Conservation (phyloP, 257 asterid genomes). For the Avicennia marina region DNA sequence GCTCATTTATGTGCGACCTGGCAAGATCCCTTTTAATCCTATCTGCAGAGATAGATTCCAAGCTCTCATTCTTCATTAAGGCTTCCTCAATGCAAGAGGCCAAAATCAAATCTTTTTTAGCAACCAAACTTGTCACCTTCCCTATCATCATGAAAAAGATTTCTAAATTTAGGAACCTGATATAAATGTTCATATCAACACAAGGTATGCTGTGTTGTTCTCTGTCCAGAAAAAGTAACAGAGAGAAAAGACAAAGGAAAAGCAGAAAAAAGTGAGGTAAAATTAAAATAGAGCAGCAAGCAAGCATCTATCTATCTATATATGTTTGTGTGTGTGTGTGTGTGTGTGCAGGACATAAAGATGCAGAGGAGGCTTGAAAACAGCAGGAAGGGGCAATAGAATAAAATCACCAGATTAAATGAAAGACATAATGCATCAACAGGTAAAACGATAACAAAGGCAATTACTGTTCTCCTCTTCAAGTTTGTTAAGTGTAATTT, state of each 20-base stretch:
- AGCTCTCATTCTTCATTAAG: constrained; percentile 76
- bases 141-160: constrained; percentile 36
- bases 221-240: too few species aligned
- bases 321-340: too few species aligned
- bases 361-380: too few species aligned
- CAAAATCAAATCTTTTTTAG: constrained; percentile 55
- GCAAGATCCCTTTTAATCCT: constrained; percentile 73
- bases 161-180: constrained; percentile 6
- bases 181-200: not conserved
- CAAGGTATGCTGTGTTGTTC: too few species aligned
- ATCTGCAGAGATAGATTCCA: constrained; percentile 82
- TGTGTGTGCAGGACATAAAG: too few species aligned
- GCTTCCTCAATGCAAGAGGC: constrained; percentile 86
- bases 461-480: not conserved
- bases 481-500: not conserved
- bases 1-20: constrained; percentile 59
- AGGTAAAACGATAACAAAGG: not conserved
- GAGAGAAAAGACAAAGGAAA: too few species aligned
- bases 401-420: too few species aligned
- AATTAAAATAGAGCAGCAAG: too few species aligned
- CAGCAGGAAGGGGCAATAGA: too few species aligned
- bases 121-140: constrained; percentile 88
- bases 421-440: too few species aligned
- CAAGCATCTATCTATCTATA: too few species aligned
- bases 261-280: too few species aligned